Base-by-base conservation (phyloP, 1,284 basidiomycete species). In the Mycena sp. region DNA sequence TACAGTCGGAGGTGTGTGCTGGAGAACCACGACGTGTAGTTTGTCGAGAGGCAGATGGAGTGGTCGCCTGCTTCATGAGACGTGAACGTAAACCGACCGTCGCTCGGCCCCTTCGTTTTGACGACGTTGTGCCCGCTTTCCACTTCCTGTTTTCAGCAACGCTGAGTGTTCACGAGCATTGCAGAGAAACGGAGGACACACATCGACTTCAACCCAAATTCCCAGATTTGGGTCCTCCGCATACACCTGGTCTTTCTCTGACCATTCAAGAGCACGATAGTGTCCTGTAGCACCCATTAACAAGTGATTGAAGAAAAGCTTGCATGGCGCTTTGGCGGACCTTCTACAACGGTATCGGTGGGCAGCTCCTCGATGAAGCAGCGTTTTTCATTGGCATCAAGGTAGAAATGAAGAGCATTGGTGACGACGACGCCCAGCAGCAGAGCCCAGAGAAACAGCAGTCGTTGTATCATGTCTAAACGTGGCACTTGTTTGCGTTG, bases 281-380 rank as follows among this genome's bases (percentile, higher is more conserved):
- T 95, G 92, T n/a, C 95, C 97, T 32, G 25, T 30, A 37, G 59
- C 28, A 17, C 14, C 2, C 6, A 55, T 46, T 28, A 43, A 55
- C 51, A 7, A 26, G 25, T 61, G 48, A 28, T 53, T 51, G 21
- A 44, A 50, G 28, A 25, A 35, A 57, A 28, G 38, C 17, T 37
- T 12, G 49, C n/a, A 19, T 4, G 32, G 9, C 9, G 32, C 9
- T 7, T 14, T 35, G 56, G 74, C 85, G 56, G 69, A 93, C 96
- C 97, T 80, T 99, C 95, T 17, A 99, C 96, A 37, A 98, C 91
- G 17, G 98, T 99, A 78, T 99, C 93, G 16, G 90, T 91, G n/a
- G 97, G 97, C 40, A 99, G 83, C 78, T 99, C 98, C 77, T 99
- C 98, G 67, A 98, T 87, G 80, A 99, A 99, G 78, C 98, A 99